Evolutionary conservation across 2,329 filamentous ascomycete genomes (phyloP).

Genomic region (Sordariomycetes sp.): DNA sequence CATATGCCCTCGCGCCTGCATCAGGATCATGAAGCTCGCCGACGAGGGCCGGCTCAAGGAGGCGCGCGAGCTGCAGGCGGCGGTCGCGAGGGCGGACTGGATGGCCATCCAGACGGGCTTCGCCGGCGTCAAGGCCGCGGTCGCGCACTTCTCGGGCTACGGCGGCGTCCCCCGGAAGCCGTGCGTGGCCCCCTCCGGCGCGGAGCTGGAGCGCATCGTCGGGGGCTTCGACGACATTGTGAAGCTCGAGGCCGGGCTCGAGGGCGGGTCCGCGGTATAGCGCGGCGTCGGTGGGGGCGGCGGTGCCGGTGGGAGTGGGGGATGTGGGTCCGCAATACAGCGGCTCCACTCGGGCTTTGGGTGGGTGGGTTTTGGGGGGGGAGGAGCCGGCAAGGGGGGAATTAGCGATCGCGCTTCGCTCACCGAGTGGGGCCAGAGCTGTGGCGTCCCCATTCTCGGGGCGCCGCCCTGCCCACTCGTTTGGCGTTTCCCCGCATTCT

Average conservation of each 20-base stretch:
- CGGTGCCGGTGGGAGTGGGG: background rate
- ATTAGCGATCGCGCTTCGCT: background rate
- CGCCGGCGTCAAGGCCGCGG: constrained; percentile 31
- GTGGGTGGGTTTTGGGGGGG: too few species aligned
- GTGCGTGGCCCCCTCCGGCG: constrained; percentile 18
- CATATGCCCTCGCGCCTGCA: constrained; percentile 21
- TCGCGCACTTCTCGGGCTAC: constrained; percentile 24
- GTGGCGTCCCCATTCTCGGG: background rate
- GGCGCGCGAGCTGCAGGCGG: constrained; percentile 21
- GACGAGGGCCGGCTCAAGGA: constrained; percentile 17
- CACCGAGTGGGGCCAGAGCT: background rate
- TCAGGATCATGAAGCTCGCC: constrained; percentile 19
- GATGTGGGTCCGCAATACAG: background rate
- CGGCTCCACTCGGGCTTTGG: background rate
- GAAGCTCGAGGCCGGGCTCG: constrained; percentile 13
- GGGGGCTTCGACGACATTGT: constrained; percentile 21
- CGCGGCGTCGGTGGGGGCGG: background rate
- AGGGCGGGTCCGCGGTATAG: background rate
- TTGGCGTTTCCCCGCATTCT: background rate
- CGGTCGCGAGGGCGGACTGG: constrained; percentile 31
- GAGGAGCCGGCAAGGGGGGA: too few species aligned
- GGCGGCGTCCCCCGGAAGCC: constrained; percentile 24
- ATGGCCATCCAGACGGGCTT: constrained; percentile 32
- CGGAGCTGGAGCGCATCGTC: constrained; percentile 18
- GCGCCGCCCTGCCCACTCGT: background rate